These are phyloP conservation scores for Pleomassaria siparia DNA, from an alignment of 2,329 filamentous ascomycete genomes.

Conservation along the genomic window DNA sequence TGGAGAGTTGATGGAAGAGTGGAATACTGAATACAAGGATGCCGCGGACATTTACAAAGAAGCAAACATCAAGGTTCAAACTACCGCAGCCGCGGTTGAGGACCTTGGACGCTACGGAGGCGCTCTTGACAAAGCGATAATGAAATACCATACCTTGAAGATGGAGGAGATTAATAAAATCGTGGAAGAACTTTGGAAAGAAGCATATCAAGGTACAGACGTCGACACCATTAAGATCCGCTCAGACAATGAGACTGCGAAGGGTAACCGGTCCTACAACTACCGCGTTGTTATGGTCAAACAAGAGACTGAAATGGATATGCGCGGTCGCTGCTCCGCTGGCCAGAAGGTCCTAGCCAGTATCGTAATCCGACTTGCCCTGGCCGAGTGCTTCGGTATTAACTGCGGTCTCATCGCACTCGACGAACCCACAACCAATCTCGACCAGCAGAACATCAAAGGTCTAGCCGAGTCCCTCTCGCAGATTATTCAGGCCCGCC, in stretches of 20 bases:
- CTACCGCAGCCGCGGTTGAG: conserved; percentile 89
- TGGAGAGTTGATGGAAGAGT: conserved; percentile 71
- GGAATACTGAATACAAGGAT: conserved; percentile 82
- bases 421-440: conserved; percentile 96
- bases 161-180: conserved; percentile 98
- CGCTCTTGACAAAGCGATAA: conserved; percentile 93
- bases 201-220: conserved; percentile 94
- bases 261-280: conserved; percentile 84
- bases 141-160: conserved; percentile 94
- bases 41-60: conserved; percentile 80
- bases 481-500: conserved; percentile 80
- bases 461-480: conserved; percentile 83
- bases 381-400: conserved; percentile 94
- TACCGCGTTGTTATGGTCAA: conserved; percentile 98
- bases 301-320: conserved; percentile 97
- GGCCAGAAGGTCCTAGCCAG: conserved; percentile 95
- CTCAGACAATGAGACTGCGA: conserved; percentile 78
- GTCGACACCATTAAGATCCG: conserved; percentile 96
- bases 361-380: conserved; percentile 94
- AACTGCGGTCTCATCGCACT: conserved; percentile 96
- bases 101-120: conserved; percentile 80
- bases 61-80: conserved; percentile 84
- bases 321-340: conserved; percentile 95
- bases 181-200: conserved; percentile 93
- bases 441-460: conserved; percentile 92